These are phyloP conservation scores for Chrysanthemum makinoi DNA, from an alignment of 129 eudicot species.

Conservation along the genomic window DNA sequence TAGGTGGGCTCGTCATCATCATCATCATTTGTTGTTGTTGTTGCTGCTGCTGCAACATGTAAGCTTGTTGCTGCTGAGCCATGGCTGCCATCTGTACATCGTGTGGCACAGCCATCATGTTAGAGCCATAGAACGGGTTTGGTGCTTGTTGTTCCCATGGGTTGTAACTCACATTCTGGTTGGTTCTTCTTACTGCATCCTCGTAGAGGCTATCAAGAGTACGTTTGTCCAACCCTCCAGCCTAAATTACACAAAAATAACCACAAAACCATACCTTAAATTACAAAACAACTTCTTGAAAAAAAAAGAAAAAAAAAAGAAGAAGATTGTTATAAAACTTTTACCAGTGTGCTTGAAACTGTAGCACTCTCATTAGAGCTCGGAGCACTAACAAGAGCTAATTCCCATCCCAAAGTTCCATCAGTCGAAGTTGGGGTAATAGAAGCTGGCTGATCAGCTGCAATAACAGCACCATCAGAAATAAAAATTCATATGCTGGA, in stretches of 20 bases:
- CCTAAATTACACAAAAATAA: constrained; percentile 38
- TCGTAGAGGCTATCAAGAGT: constrained; percentile 82
- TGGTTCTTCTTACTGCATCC: constrained; percentile 69
- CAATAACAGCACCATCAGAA: constrained; percentile 18
- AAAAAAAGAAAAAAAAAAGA: too few species aligned
- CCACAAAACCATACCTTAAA: neutral
- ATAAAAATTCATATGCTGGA: neutral
- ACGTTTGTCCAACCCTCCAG: constrained; percentile 76
- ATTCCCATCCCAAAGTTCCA: constrained; percentile 87
- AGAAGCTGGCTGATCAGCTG: constrained; percentile 46
- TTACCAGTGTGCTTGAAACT: constrained; percentile 67
- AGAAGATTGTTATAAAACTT: neutral
- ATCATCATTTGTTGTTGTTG: constrained; percentile 36
- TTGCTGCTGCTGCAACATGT: constrained; percentile 29
- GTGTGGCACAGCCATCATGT: constrained; percentile 56
- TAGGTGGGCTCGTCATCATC: constrained; percentile 57
- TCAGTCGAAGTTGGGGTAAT: constrained; percentile 42
- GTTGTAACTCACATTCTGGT: constrained; percentile 61
- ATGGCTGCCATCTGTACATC: constrained; percentile 74
- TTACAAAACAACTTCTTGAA: neutral
- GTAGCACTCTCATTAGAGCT: constrained; percentile 66
- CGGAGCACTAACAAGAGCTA: constrained; percentile 85
- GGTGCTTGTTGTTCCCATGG: constrained; percentile 71
- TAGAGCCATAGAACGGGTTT: constrained; percentile 75
- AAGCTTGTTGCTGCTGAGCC: constrained; percentile 22